phyloP scores from a whole-genome alignment of 2,329 filamentous ascomycete genomes.

The Xenosphaeropsis pyriputrescens region DNA sequence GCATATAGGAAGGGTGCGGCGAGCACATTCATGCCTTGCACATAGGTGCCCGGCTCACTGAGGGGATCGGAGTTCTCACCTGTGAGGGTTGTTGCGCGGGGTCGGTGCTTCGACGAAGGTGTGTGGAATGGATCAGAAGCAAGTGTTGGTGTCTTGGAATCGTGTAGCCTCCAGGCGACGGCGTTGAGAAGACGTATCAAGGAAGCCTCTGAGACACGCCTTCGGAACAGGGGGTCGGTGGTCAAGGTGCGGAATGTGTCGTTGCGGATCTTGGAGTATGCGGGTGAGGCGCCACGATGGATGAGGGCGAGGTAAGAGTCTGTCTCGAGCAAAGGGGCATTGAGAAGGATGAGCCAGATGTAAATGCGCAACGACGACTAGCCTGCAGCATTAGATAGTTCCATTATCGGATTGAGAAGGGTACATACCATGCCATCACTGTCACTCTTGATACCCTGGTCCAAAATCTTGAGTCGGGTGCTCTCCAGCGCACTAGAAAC shows the following conservation, averaged over 20 bases:
- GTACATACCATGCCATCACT: conserved; percentile 60
- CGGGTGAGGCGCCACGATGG: conserved; percentile 83
- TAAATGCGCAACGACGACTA: conserved; percentile 91
- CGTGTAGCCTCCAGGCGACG: conserved; percentile 84
- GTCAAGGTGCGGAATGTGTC: conserved; percentile 95
- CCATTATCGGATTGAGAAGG: conserved; percentile 1
- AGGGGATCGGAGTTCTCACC: conserved; percentile 48
- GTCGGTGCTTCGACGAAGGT: conserved; percentile 17
- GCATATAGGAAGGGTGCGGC: conserved; percentile 93
- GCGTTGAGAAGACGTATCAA: conserved; percentile 90
- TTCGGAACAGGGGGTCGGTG: conserved; percentile 91
- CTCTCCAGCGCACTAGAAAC: conserved; percentile 52
- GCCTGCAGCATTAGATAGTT: conserved; percentile 5
- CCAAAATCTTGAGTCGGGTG: conserved; percentile 57
- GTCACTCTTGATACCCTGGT: conserved; percentile 63
- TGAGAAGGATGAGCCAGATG: conserved; percentile 87
- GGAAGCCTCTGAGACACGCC: conserved; percentile 88
- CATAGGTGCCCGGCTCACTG: conserved; percentile 69
- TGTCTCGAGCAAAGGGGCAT: conserved; percentile 71
- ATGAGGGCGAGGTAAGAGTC: conserved; percentile 82
- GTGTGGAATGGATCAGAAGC: conserved; percentile 20
- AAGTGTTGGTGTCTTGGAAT: conserved; percentile 36
- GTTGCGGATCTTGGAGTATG: conserved; percentile 95
- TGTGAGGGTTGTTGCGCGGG: conserved; percentile 43
- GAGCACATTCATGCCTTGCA: conserved; percentile 98